A percentile compares a stretch with the other conserved stretches of the same genome.
Evolutionary conservation across 495 filamentous ascomycete species (phyloP).

Genomic region (Thozetella sp.): DNA sequence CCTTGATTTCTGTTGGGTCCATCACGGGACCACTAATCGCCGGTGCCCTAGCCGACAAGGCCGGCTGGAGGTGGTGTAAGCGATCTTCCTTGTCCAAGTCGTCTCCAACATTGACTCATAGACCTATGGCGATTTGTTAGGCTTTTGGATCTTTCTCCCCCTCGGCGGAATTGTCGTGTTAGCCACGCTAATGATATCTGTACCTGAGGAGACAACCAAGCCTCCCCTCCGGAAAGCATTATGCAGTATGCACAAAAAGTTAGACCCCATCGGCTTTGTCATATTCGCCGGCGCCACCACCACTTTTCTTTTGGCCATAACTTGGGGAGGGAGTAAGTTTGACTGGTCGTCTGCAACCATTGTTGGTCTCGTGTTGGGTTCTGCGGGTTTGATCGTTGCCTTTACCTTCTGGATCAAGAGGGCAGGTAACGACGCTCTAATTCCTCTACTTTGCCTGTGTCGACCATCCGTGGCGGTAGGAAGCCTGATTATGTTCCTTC

Average conservation of each 20-base stretch:
- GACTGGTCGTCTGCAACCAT: constrained; percentile 60
- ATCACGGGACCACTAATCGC: constrained; percentile 4
- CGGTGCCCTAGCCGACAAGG: not conserved
- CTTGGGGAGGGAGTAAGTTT: constrained; percentile 39
- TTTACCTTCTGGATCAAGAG: constrained; percentile 58
- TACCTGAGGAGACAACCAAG: not conserved
- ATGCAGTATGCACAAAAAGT: constrained; percentile 1
- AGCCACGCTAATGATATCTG: not conserved
- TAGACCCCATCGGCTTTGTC: constrained; percentile 40
- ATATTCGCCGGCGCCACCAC: constrained; percentile 31
- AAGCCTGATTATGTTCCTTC: constrained; percentile 50
- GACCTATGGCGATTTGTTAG: no score
- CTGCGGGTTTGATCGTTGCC: constrained; percentile 34
- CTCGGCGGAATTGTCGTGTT: not conserved
- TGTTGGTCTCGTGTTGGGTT: constrained; percentile 56
- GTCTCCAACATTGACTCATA: no score
- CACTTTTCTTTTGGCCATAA: constrained; percentile 36
- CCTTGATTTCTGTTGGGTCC: constrained; percentile 2
- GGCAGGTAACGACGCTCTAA: constrained; percentile 58
- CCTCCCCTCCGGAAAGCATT: not conserved
- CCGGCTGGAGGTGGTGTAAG: constrained; percentile 1
- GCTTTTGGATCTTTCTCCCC: constrained; percentile 3
- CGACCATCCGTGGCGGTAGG: constrained; percentile 63
- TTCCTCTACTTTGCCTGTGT: constrained; percentile 67
- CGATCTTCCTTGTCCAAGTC: no score